phyloP scores from a whole-genome alignment of 352 stramenopile species.

The Globisporangium takayamanum region DNA sequence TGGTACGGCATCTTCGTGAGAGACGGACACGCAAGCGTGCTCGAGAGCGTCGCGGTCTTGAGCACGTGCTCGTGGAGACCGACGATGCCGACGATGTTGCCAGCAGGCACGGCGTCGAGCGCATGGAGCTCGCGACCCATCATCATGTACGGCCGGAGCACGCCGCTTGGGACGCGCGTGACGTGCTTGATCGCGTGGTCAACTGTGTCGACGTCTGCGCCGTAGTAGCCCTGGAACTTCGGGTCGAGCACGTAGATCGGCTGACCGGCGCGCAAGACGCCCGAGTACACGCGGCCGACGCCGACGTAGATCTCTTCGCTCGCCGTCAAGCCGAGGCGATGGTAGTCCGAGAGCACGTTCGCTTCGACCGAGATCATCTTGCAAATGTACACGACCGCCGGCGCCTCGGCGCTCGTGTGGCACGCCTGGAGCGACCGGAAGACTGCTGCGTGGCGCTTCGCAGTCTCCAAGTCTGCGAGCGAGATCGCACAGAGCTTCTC shows the following conservation, averaged over 20 bases:
- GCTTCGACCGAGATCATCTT: constrained; percentile 90
- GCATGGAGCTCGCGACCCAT: constrained; percentile 88
- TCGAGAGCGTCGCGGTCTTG: constrained; percentile 88
- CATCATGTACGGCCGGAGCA: constrained; percentile 88
- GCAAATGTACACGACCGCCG: constrained; percentile 87
- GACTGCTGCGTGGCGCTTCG: constrained; percentile 27
- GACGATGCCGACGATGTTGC: constrained; percentile 88
- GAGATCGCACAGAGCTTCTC: constrained; percentile 63
- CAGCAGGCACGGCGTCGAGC: constrained; percentile 70
- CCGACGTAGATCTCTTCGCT: constrained; percentile 87
- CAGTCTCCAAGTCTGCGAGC: constrained; percentile 20
- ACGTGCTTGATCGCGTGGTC: constrained; percentile 43
- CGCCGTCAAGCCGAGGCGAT: constrained; percentile 30
- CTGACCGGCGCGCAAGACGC: constrained; percentile 55
- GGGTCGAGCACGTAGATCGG: constrained; percentile 83
- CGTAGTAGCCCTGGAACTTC: constrained; percentile 77
- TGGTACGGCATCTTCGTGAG: constrained; percentile 87
- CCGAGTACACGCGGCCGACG: constrained; percentile 88
- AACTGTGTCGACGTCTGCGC: constrained; percentile 26
- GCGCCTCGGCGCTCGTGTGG: constrained; percentile 42
- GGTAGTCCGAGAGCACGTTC: constrained; percentile 77
- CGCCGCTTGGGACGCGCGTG: constrained; percentile 32
- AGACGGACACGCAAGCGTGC: constrained; percentile 69
- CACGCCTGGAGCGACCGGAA: constrained; percentile 57
- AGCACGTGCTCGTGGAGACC: constrained; percentile 84